Base-by-base conservation (phyloP, 495 filamentous ascomycete genomes). In the Daldinia decipiens region DNA sequence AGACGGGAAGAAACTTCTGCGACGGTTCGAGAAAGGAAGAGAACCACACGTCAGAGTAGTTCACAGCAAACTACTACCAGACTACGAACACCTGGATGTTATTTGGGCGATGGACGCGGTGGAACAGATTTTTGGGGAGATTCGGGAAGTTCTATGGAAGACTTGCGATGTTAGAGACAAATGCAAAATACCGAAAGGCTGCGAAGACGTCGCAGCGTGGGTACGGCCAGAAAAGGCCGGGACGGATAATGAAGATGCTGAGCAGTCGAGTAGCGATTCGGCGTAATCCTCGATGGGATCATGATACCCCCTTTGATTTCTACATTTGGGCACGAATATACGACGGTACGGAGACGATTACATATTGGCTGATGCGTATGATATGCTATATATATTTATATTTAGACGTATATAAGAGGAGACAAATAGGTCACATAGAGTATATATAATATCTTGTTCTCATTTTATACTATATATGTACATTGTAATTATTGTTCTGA, bases 71-170 rank as follows among this genome's bases (percentile, higher is more conserved):
- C 80, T 97, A 24, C 92, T 99, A 29, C 88, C 93, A 2, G 95
- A 91, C 58, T 97, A 98, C 78, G 94, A 97, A 79, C 95, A 99
- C 77, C 83, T 99, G 27, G 95, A 99, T 81, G 94, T 98, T 4
- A 86, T 99, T 27, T 99, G 95, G 95, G 95, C 95, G 0, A 93
- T 99, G 82, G 93, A 98, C 77, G 86, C 88, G 0, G 87, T 93
- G 21, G 92, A 97, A 56, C 86, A 94, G 78, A 91, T 98, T 5
- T 94, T 93, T 4, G 85, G 82, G 64, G 95, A 97, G 80, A 82
- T 99, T 0, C 83, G 87, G 32, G 90, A 95, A 74, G 90, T 97
- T 29, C 74, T 99, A 43, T 97, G 95, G 95, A 89, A 87, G 76
- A 87, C 85, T 29, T 87, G 85, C 65, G 32, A 82, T 19, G 87